Percentiles rank a stretch among this genome's conserved stretches.
Evolutionary conservation across 805 yeast species (phyloP).

Genomic region (Blastobotrys terrestris): DNA sequence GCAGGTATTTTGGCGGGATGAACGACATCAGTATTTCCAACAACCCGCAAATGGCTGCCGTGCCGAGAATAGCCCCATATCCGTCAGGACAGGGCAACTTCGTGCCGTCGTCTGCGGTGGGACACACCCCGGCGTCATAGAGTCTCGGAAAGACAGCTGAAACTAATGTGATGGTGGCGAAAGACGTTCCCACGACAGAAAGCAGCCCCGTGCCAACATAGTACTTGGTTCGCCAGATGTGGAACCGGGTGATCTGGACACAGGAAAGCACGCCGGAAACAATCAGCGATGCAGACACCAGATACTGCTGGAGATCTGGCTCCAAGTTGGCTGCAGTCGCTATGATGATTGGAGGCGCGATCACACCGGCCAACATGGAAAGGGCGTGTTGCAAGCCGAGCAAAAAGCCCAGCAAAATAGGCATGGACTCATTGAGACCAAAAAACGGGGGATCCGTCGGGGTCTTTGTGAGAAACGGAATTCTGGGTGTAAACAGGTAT

Average conservation of each 20-base stretch:
- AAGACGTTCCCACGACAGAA: constrained; percentile 87
- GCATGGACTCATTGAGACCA: constrained; percentile 74
- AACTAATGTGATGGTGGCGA: constrained; percentile 81
- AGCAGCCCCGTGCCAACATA: constrained; percentile 83
- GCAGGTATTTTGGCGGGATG: constrained; percentile 65
- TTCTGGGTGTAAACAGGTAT: constrained; percentile 69
- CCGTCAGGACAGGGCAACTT: constrained; percentile 80
- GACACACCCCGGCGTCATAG: constrained; percentile 69
- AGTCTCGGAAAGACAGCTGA: constrained; percentile 68
- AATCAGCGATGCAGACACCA: constrained; percentile 68
- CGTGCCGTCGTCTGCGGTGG: constrained; percentile 55
- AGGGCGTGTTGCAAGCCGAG: constrained; percentile 84
- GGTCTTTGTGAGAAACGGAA: constrained; percentile 54
- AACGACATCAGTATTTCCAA: constrained; percentile 70
- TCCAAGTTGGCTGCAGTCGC: constrained; percentile 55
- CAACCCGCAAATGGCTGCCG: constrained; percentile 72
- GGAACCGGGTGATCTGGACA: constrained; percentile 77
- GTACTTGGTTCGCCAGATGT: constrained; percentile 64
- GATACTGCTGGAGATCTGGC: constrained; percentile 46
- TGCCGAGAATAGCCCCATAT: constrained; percentile 79
- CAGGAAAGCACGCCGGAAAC: constrained; percentile 63
- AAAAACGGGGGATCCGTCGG: constrained; percentile 70
- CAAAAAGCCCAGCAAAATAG: constrained; percentile 65
- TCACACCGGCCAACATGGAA: constrained; percentile 89
- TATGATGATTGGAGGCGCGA: constrained; percentile 76